Conservation (phyloP, 2,329 filamentous ascomycete species). For the Diaporthe sp. region DNA sequence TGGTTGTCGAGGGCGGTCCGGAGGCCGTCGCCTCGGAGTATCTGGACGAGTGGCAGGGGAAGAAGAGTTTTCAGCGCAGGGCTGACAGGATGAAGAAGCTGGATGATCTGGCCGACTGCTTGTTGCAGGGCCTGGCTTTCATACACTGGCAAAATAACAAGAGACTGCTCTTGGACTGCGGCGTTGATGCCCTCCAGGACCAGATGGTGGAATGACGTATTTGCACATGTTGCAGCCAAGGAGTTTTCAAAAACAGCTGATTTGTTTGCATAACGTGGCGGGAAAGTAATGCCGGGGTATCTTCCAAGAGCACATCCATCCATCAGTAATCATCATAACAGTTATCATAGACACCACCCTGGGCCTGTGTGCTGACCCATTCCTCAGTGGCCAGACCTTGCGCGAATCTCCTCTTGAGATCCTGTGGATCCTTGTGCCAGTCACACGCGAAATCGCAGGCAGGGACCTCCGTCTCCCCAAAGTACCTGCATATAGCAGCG, state of each 20-base stretch:
- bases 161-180: slow-evolving; percentile 47
- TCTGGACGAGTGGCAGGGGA: slow-evolving; percentile 44
- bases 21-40: slow-evolving; percentile 51
- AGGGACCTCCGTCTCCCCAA: slow-evolving; percentile 73
- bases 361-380: slow-evolving; percentile 73
- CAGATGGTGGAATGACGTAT: slow-evolving; percentile 36
- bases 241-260: neutral
- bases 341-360: slow-evolving; percentile 68
- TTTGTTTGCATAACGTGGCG: neutral
- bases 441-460: slow-evolving; percentile 82
- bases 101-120: slow-evolving; percentile 84
- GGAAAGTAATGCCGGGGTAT: slow-evolving; percentile 31
- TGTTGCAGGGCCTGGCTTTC: slow-evolving; percentile 84
- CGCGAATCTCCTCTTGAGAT: slow-evolving; percentile 68
- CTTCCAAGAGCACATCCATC: slow-evolving; percentile 22
- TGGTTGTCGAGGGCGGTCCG: slow-evolving; percentile 48
- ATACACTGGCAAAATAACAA: slow-evolving; percentile 79
- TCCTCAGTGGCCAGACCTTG: slow-evolving; percentile 70
- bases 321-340: slow-evolving; percentile 61
- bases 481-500: slow-evolving; percentile 79
- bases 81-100: slow-evolving; percentile 66
- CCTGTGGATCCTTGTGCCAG: slow-evolving; percentile 77
- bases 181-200: slow-evolving; percentile 45
- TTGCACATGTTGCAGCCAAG: neutral
- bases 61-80: slow-evolving; percentile 44